phyloP scores from a whole-genome alignment of 768 basidiomycete genomes.

The Boletus coccyginus region DNA sequence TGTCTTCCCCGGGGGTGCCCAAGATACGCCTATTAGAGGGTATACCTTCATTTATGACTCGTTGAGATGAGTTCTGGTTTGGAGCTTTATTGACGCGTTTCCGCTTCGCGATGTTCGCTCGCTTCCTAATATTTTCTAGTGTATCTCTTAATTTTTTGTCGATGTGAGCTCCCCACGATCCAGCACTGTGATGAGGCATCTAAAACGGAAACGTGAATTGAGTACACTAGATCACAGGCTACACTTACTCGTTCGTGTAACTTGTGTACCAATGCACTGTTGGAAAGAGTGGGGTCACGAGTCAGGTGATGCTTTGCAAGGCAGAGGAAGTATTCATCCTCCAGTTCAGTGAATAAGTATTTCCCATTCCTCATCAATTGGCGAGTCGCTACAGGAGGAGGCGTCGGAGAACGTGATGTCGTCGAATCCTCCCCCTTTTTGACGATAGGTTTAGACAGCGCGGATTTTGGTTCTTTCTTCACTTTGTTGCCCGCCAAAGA shows the following conservation, averaged over 20 bases:
- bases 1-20: neutral
- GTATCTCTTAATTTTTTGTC: slow-evolving; percentile 30
- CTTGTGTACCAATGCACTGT: slow-evolving; percentile 34
- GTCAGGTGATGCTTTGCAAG: slow-evolving; percentile 47
- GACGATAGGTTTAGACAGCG: neutral
- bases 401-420: slow-evolving; percentile 39
- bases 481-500: neutral
- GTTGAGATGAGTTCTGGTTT: neutral
- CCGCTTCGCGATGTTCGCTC: slow-evolving; percentile 48
- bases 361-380: slow-evolving; percentile 25
- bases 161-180: slow-evolving; percentile 51
- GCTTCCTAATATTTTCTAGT: slow-evolving; percentile 49
- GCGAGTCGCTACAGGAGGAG: slow-evolving; percentile 40
- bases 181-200: slow-evolving; percentile 57
- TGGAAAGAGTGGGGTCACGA: slow-evolving; percentile 46
- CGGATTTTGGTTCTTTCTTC: slow-evolving; percentile 1
- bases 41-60: neutral
- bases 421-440: slow-evolving; percentile 1
- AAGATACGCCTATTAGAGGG: neutral
- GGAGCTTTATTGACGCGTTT: slow-evolving; percentile 30
- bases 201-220: slow-evolving; percentile 24
- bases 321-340: slow-evolving; percentile 44
- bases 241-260: slow-evolving; percentile 46
- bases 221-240: neutral
- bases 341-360: slow-evolving; percentile 49